Percentiles rank a stretch among this genome's conserved stretches.
Conservation (phyloP, 495 filamentous ascomycete species). For the Elasticomyces elasticus region DNA sequence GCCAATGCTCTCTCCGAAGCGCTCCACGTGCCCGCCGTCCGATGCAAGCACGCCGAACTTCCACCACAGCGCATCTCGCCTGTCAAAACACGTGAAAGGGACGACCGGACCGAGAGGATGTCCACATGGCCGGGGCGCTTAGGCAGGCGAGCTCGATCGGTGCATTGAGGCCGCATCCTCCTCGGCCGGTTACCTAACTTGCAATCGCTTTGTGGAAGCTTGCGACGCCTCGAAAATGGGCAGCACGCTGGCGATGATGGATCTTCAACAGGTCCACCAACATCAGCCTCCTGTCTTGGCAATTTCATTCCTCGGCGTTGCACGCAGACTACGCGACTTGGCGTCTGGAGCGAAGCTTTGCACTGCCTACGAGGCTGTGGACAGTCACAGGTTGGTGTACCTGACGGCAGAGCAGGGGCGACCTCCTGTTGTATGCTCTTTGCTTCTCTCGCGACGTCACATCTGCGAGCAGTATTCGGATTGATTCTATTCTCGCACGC, state of each 20-base stretch:
- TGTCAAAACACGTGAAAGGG: not conserved
- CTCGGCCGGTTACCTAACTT: not conserved
- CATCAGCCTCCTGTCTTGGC: not conserved
- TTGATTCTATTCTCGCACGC: too few relatives aligned
- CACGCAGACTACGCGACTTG: not conserved
- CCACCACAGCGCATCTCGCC: not conserved
- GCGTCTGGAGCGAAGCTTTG: not conserved
- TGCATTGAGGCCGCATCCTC: not conserved
- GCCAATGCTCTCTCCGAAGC: not conserved
- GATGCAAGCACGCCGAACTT: not conserved
- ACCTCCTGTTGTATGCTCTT: too few relatives aligned
- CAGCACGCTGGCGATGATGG: not conserved
- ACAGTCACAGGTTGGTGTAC: not conserved
- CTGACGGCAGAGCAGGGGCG: not conserved
- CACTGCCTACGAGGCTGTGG: not conserved
- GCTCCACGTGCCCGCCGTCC: not conserved
- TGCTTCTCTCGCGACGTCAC: too few relatives aligned
- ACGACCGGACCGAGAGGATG: too few relatives aligned
- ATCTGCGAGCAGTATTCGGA: too few relatives aligned
- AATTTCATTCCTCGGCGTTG: not conserved
- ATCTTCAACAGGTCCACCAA: not conserved
- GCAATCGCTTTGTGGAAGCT: not conserved
- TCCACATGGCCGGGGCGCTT: not conserved
- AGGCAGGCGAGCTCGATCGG: not conserved
- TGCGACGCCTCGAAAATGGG: not conserved